Percentiles rank a stretch among this genome's conserved stretches.
These are phyloP conservation scores for Debaryomyces tyrocola DNA, from an alignment of 805 yeast genomes.

Conservation along the genomic window DNA sequence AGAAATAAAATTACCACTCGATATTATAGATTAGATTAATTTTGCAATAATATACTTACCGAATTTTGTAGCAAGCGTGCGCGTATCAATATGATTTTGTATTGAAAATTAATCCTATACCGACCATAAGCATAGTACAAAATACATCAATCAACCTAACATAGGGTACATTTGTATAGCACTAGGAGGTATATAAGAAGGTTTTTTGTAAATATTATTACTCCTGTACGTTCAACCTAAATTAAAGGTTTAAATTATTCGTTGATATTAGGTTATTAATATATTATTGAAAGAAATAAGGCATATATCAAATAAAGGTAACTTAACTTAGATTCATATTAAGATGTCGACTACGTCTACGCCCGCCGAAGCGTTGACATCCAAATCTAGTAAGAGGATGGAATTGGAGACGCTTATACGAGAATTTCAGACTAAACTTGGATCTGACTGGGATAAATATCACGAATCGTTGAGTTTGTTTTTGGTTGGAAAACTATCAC, in stretches of 20 bases:
- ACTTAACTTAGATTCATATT: no score
- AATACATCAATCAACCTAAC: no score
- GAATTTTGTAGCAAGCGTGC: neutral
- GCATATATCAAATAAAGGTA: no score
- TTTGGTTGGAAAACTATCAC: constrained; percentile 74
- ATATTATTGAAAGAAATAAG: no score
- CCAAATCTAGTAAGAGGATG: constrained; percentile 21
- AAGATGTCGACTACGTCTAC: neutral
- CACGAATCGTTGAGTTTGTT: constrained; percentile 77
- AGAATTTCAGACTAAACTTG: constrained; percentile 71
- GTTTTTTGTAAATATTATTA: no score
- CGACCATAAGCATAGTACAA: no score
- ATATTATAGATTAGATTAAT: neutral
- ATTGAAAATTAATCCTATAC: no score
- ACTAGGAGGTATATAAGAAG: no score
- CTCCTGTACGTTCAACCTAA: no score
- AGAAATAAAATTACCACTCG: neutral
- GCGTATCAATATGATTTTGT: neutral
- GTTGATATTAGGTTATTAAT: no score
- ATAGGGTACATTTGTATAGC: no score
- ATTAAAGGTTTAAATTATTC: no score
- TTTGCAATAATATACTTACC: neutral
- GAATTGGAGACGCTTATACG: constrained; percentile 54
- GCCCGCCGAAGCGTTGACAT: neutral
- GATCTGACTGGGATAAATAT: constrained; percentile 82